phyloP scores from a whole-genome alignment of 805 yeast genomes.

The Starmera caribaea region DNA sequence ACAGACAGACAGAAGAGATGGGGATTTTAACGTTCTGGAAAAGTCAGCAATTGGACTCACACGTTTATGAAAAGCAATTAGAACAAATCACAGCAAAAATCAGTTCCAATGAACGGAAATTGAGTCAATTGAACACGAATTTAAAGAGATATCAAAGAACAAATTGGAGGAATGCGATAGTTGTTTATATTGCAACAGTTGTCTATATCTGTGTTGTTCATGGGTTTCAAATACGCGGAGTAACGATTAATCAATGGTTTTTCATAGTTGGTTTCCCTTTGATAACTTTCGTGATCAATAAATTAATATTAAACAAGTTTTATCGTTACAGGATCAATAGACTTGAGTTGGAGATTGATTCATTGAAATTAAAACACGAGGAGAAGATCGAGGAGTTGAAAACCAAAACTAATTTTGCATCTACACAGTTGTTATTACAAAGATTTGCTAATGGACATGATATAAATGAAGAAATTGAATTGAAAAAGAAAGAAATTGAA shows the following conservation, averaged over 20 bases:
- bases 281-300: not conserved
- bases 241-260: slow-evolving; percentile 1
- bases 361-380: slow-evolving; percentile 35
- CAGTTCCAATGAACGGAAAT: slow-evolving; percentile 17
- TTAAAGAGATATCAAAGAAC: slow-evolving; percentile 1
- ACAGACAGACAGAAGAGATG: no score
- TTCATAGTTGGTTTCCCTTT: slow-evolving; percentile 2
- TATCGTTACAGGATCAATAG: slow-evolving; percentile 4
- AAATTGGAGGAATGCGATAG: slow-evolving; percentile 6
- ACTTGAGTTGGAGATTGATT: slow-evolving; percentile 14
- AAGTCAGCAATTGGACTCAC: no score
- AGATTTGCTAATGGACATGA: slow-evolving; percentile 51
- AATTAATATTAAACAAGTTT: not conserved
- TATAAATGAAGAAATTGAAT: slow-evolving; percentile 30
- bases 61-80: slow-evolving; percentile 27
- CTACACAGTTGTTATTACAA: slow-evolving; percentile 63
- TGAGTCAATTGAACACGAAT: slow-evolving; percentile 10
- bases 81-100: slow-evolving; percentile 28
- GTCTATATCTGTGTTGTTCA: not conserved
- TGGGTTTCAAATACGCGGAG: not conserved
- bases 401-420: slow-evolving; percentile 61
- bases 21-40: no score
- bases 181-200: slow-evolving; percentile 2
- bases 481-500: slow-evolving; percentile 28
- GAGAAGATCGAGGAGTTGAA: slow-evolving; percentile 58